Evolutionary conservation across 768 basidiomycete species (phyloP), one percentile per base, ranked within the genome.

Genomic region (Tremella mesenterica): DNA sequence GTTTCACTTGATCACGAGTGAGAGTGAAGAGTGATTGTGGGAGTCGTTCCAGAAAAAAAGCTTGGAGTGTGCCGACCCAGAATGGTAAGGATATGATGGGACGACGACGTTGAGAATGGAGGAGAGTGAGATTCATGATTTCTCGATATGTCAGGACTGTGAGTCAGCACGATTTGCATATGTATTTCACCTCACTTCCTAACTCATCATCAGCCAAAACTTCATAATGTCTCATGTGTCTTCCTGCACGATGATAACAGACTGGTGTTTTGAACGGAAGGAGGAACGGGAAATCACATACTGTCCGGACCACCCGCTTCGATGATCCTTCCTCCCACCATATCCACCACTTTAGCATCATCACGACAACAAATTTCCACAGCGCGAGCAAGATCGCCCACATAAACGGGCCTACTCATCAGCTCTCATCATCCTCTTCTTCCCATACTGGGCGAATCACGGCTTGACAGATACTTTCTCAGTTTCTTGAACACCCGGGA

Each of bases 11-110:
- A 56, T 80, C 79, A 29, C 80, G 77, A 13, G 86, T 85, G 16
- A 87, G 61, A 0, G 85, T 86, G 57, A 86, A 82, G 18, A 85
- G 58, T 53, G 80, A 84, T 16, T 74, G 66, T 0, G 85, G 86
- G 10, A 86, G 73, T 51, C 72, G 76, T 72, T 86, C 84, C 47
- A 85, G 64, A 31, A 87, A 63, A 21, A 76, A 75, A 3, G 80
- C 85, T 73, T 86, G 84, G n/a, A 84, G 52, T 59, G 74, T 77
- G 3, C 85, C 85, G 25, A 85, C 51, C 31, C 74, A 70, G 67
- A 79, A 85, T 0, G 85, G 85, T 4, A 86, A 54, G 7, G 82
- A 81, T 12, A 87, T 53, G 49, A 86, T 79, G 1, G 80, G 79
- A 26, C 85, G 76, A 9, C 60, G 39, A 14, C 81, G 79, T 29